Evolutionary conservation across 352 stramenopile genomes (phyloP).

Genomic region (Phytopythium oedochilum): DNA sequence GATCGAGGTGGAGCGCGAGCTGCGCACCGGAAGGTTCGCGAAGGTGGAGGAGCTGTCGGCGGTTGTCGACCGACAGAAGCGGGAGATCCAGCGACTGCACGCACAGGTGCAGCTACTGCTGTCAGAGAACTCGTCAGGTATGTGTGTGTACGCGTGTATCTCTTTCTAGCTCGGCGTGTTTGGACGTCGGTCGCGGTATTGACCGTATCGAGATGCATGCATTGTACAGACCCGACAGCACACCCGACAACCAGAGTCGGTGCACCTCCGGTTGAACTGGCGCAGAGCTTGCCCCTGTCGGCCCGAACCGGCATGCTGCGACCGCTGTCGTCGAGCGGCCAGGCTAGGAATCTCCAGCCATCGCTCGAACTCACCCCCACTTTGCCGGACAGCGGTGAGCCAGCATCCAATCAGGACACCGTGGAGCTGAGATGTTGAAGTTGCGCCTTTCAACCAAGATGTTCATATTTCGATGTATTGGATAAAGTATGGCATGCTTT

Average conservation of each 20-base stretch:
- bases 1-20: constrained; percentile 33
- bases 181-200: background rate
- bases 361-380: constrained; percentile 34
- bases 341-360: constrained; percentile 22
- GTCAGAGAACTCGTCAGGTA: constrained; percentile 22
- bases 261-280: background rate
- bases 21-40: constrained; percentile 12
- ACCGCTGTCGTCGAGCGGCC: constrained; percentile 12
- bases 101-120: constrained; percentile 62
- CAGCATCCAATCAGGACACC: constrained; percentile 3
- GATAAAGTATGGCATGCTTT: too few species aligned
- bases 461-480: too few species aligned
- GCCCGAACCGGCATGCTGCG: constrained; percentile 19
- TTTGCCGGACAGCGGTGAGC: too few species aligned
- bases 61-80: constrained; percentile 52
- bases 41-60: constrained; percentile 39
- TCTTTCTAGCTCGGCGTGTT: too few species aligned
- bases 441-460: too few species aligned
- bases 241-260: background rate
- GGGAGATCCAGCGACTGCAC: constrained; percentile 67
- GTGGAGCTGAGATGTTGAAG: background rate
- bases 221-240: background rate
- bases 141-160: background rate
- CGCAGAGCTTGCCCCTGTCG: background rate
- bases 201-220: background rate